Percentiles rank a stretch among this genome's conserved stretches.
phyloP scores from a whole-genome alignment of 768 basidiomycete species.

The Hygrocybe punicea region DNA sequence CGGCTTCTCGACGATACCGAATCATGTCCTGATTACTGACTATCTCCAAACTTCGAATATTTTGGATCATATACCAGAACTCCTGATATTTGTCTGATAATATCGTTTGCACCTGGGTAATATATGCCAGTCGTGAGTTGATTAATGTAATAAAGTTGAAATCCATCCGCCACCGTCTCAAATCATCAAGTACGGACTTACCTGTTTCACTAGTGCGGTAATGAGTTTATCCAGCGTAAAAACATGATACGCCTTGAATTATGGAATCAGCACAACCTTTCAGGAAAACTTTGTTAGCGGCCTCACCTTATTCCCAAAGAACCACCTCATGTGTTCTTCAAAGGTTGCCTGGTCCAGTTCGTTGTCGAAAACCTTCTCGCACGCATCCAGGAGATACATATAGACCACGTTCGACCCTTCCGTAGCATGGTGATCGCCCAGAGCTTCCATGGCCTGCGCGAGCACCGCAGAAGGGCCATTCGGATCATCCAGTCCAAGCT shows the following conservation, averaged over 20 bases:
- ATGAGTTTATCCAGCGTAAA: conserved; percentile 91
- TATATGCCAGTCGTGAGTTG: conserved; percentile 35
- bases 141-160: conserved; percentile 74
- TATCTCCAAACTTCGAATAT: too few species aligned
- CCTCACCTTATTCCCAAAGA: conserved; percentile 81
- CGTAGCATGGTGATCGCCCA: conserved; percentile 50
- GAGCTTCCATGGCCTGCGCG: too few species aligned
- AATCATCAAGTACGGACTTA: conserved; percentile 30
- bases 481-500: conserved; percentile 82
- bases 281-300: conserved; percentile 9
- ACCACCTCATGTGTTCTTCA: conserved; percentile 96
- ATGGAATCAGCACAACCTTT: conserved; percentile 17
- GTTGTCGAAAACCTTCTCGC: conserved; percentile 95
- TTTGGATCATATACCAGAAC: too few species aligned
- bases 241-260: conserved; percentile 76
- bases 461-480: conserved; percentile 68
- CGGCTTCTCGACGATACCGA: conserved; percentile 61
- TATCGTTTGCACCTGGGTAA: too few species aligned
- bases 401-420: conserved; percentile 69
- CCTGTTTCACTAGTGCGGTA: conserved; percentile 88
- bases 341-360: too few species aligned
- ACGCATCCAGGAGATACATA: too few species aligned
- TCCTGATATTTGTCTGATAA: too few species aligned
- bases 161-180: conserved; percentile 1
- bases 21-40: too few species aligned